A percentile compares a stretch with the other conserved stretches of the same genome.
These are phyloP conservation scores for Pugionium dolabratum DNA, from an alignment of 345 rosid species.

Conservation along the genomic window DNA sequence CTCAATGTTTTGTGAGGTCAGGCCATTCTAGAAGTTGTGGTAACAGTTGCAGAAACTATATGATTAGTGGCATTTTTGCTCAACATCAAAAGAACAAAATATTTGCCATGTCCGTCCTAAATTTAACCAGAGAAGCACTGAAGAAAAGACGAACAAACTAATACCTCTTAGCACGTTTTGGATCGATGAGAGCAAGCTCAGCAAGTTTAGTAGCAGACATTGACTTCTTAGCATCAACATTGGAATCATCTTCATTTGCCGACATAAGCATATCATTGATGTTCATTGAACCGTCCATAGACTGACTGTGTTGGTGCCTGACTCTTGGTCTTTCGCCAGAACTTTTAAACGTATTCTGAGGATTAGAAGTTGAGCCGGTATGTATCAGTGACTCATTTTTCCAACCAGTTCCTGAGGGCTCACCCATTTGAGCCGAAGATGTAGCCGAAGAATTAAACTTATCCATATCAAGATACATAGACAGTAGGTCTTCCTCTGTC, in stretches of 20 bases:
- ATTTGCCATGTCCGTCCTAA: background rate
- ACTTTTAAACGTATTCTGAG: conserved; percentile 41
- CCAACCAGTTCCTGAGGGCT: conserved; percentile 44
- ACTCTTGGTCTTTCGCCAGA: conserved; percentile 72
- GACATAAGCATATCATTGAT: conserved; percentile 82
- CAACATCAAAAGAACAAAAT: background rate
- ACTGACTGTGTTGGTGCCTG: conserved; percentile 92
- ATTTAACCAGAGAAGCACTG: conserved; percentile 2
- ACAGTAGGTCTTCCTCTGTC: conserved; percentile 76
- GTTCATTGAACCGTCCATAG: conserved; percentile 83
- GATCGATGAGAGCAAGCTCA: conserved; percentile 94
- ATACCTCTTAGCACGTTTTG: conserved; percentile 97
- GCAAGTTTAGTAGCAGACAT: conserved; percentile 94
- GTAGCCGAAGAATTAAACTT: conserved; percentile 77
- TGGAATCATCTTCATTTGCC: conserved; percentile 58
- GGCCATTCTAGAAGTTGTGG: background rate
- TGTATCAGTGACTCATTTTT: conserved; percentile 15
- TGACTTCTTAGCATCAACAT: conserved; percentile 72
- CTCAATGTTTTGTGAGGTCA: background rate
- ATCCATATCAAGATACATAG: conserved; percentile 90
- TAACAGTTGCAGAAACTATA: background rate
- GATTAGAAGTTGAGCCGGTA: conserved; percentile 26
- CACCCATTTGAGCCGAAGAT: conserved; percentile 62
- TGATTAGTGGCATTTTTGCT: background rate
- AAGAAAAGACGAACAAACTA: background rate